Conservation (phyloP, 192 early-diverging fungal genomes). For the Gaertneriomyces sp. region DNA sequence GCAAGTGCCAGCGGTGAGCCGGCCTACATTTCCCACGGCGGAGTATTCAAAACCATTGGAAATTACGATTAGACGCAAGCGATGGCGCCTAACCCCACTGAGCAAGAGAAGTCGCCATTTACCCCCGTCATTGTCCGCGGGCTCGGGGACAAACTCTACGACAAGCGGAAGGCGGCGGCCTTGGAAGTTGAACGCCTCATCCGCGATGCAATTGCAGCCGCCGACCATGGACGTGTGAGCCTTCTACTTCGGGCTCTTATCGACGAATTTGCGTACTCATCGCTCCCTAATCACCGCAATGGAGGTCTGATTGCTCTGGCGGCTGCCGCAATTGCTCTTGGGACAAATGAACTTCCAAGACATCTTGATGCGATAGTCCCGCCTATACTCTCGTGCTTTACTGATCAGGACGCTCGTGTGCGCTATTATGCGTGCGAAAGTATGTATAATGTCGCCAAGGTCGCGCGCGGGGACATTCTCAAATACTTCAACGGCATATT, state of each 20-base stretch:
- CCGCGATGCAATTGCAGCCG: constrained; percentile 22
- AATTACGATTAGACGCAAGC: too few relatives aligned
- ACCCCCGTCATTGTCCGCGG: constrained; percentile 59
- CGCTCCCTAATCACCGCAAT: constrained; percentile 78
- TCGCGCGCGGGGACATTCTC: constrained; percentile 82
- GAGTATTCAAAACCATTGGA: too few relatives aligned
- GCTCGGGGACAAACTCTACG: constrained; percentile 86
- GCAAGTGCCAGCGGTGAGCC: too few relatives aligned
- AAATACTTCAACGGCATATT: constrained; percentile 95
- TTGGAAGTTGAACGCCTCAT: constrained; percentile 78
- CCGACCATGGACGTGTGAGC: constrained; percentile 49
- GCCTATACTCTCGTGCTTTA: constrained; percentile 89
- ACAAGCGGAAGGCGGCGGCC: constrained; percentile 88
- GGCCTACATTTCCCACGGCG: too few relatives aligned
- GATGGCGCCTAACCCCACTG: too few relatives aligned
- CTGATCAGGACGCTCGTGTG: constrained; percentile 87
- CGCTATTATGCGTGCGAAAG: constrained; percentile 98
- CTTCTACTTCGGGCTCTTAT: constrained; percentile 65
- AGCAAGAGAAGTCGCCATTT: constrained; percentile 23
- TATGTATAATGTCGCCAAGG: constrained; percentile 98
- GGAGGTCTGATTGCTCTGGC: constrained; percentile 94
- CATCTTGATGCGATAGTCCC: constrained; percentile 71
- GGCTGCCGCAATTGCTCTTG: constrained; percentile 78
- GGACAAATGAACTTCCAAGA: constrained; percentile 64
- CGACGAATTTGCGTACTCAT: constrained; percentile 84